These are phyloP conservation scores for Rhizopus delemar DNA, from an alignment of 371 early-diverging fungal genomes.

Conservation along the genomic window DNA sequence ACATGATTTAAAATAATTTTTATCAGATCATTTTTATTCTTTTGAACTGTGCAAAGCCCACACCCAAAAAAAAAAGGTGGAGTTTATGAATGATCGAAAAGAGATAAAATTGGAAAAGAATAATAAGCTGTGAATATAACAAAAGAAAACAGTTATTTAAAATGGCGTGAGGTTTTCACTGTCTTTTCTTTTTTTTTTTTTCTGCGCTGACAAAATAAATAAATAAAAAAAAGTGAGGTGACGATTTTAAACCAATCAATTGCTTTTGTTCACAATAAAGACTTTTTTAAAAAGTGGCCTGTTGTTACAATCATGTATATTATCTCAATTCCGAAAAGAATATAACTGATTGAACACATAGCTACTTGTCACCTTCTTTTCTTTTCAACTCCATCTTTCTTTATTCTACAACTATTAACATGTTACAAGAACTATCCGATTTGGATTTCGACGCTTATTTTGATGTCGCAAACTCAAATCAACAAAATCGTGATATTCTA, in stretches of 20 bases:
- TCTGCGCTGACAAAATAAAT: neutral
- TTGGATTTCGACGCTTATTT: slow-evolving; percentile 33
- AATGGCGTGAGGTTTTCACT: slow-evolving; percentile 20
- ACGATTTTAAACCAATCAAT: slow-evolving; percentile 27
- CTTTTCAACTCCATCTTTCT: slow-evolving; percentile 5
- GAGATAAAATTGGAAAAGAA: slow-evolving; percentile 4
- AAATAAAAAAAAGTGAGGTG: slow-evolving; percentile 28
- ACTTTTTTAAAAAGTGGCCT: slow-evolving; percentile 26
- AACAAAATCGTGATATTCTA: slow-evolving; percentile 22
- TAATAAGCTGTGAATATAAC: slow-evolving; percentile 4
- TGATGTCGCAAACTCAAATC: slow-evolving; percentile 25
- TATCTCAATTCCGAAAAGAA: slow-evolving; percentile 5
- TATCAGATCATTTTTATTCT: too few species aligned
- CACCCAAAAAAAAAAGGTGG: too few species aligned
- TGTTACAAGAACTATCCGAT: slow-evolving; percentile 30
- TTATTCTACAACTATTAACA: slow-evolving; percentile 11
- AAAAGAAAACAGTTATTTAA: neutral
- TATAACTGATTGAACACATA: neutral
- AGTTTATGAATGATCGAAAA: neutral
- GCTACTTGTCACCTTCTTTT: slow-evolving; percentile 1
- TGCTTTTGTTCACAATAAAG: neutral
- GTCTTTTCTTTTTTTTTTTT: neutral
- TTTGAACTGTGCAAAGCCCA: too few species aligned
- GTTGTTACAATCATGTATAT: slow-evolving; percentile 17
- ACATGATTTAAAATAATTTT: too few species aligned